Evolutionary conservation across 2,329 filamentous ascomycete genomes (phyloP), one percentile per base, ranked within the genome.

Genomic region (Xenosphaeropsis pyriputrescens): DNA sequence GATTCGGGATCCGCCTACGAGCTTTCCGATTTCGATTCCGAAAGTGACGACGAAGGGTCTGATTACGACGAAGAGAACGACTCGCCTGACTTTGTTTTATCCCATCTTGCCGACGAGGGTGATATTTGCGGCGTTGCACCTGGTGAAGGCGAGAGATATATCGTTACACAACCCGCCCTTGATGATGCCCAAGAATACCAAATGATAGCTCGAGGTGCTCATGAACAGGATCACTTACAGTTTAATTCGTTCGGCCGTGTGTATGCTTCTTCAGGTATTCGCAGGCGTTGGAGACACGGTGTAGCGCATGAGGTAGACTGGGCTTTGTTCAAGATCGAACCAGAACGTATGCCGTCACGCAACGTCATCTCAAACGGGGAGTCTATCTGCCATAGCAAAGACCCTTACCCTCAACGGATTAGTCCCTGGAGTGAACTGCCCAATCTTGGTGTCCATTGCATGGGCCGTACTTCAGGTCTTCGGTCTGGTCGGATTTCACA

Each of bases 271-370:
- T 94, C 86, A 16, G 89, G 89, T 6, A 81, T 96, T 41, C 76
- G 85, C 4, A 75, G 89, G 19, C 79, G 82, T 53, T 69, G 65
- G 37, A 70, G 79, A 41, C 68, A 80, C 43, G 77, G 79, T 4
- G 63, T 93, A 17, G 66, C 84, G 5, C 89, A 95, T 54, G 89
- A 96, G 57, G 86, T 96, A 33, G 89, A 96, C 57, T 96, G 89
- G 89, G 86, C 88, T 0, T 64, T 96, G 2, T 86, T 96, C 48
- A 75, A 83, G 47, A 84, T 96, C 45, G 65, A 79, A 9, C 66
- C 78, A 4, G 70, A 78, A 9, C 75, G 89, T 1, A 62, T 78
- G 12, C 83, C 89, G 3, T 64, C 70, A 0, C 70, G 74, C 41
- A 95, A 95, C 48, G 59, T 72, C 9, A 41, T 43, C 7, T 32